Evolutionary conservation across 2,329 filamentous ascomycete species (phyloP), one percentile per base, ranked within the genome.

Genomic region (Verticillium nonalfalfae): DNA sequence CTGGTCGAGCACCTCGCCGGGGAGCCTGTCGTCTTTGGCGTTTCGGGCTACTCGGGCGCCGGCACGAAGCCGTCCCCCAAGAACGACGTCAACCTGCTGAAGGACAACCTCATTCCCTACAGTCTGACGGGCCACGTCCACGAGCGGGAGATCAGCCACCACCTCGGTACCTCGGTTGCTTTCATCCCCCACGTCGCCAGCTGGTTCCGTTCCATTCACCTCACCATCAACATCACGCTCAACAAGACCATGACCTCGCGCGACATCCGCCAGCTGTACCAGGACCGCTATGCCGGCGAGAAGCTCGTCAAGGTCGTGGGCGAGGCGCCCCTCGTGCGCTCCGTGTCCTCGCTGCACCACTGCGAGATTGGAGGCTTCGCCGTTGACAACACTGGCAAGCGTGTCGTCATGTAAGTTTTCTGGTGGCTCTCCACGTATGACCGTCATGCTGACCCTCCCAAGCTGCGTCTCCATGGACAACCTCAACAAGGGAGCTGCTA

Each of bases 121-220:
- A 92, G 89, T 68, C 78, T 97, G 76, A 96, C 92, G 38, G 93
- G 93, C 68, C 95, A 98, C 78, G 91, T 98, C 64, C 95, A 98
- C 78, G 95, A 99, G 81, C 86, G 85, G 56, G 95, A 98, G 75
- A 95, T 98, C 66, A 89, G 88, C 71, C 73, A 79, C 59, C 93
- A 96, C 72, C 84, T 98, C 11, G 90, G 88, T 57, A 82, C 79
- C 14, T 78, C 85, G 18, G 87, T 96, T 11, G 90, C 88, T 6
- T 99, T 99, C 73, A 90, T 95, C 62, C 95, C 7, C 95, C n/a
- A 50, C 13, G 64, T 61, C 21, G 91, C 93, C n/a, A 87, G 90
- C 14, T 98, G 93, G 94, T 98, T 98, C 85, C 90, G 96, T 72
- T 94, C 94, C 66, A 98, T 98, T 68, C 88, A 91, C 72, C 90